phyloP scores from a whole-genome alignment of 306 rosid species.

The Cicer arietinum region DNA sequence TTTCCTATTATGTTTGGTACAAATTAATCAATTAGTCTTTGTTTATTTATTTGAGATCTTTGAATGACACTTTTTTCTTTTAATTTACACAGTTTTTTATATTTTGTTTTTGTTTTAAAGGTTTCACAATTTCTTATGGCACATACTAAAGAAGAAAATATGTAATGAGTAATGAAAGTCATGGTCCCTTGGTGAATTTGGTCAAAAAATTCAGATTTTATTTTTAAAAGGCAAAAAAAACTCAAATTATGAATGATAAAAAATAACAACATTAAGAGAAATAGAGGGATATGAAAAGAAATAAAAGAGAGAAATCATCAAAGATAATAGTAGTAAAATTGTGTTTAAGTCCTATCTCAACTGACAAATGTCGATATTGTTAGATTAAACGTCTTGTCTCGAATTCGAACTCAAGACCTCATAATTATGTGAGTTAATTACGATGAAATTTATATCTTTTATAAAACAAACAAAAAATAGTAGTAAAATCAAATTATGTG shows the following conservation, averaged over 20 bases:
- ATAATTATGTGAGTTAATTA: no score
- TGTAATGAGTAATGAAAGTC: background rate
- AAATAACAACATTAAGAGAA: no score
- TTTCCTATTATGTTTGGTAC: slow-evolving; percentile 53
- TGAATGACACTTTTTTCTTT: background rate
- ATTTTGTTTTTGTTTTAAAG: background rate
- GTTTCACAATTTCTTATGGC: background rate
- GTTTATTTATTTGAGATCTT: background rate
- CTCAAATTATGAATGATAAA: no score
- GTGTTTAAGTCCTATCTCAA: no score
- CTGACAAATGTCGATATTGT: no score
- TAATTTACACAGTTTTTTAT: background rate
- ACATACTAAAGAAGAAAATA: background rate
- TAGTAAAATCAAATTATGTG: no score
- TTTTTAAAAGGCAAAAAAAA: background rate
- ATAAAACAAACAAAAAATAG: no score
- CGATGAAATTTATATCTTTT: no score
- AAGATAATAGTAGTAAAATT: no score
- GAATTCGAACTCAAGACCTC: no score
- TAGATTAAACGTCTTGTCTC: no score
- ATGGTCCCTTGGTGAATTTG: background rate
- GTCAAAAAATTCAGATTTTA: background rate
- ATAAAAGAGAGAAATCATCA: background rate
- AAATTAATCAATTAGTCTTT: slow-evolving; percentile 17
- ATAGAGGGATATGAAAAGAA: no score